phyloP scores from a whole-genome alignment of 1,284 basidiomycete species.

The Cutaneotrichosporon dermatis region DNA sequence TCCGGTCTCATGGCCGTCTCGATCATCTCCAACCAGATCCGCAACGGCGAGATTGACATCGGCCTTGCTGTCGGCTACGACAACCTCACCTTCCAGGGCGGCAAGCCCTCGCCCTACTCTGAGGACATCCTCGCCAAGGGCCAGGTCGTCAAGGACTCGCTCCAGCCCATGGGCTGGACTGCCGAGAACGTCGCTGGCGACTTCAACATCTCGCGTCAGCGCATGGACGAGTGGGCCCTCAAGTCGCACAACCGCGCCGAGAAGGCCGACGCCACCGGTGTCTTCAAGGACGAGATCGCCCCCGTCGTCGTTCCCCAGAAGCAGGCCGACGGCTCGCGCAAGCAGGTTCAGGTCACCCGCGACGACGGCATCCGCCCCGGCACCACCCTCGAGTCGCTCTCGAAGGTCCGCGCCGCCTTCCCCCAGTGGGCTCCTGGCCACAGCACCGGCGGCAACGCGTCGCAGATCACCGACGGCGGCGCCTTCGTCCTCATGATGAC shows the following conservation, averaged over 20 bases:
- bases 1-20: constrained; percentile 69
- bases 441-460: constrained; percentile 70
- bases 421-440: constrained; percentile 79
- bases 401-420: constrained; percentile 92
- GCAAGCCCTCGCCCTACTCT: constrained; percentile 66
- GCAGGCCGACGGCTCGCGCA: constrained; percentile 57
- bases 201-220: constrained; percentile 72
- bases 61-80: constrained; percentile 93
- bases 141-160: constrained; percentile 76
- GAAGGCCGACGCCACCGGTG: constrained; percentile 77
- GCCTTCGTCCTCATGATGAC: constrained; percentile 87
- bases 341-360: constrained; percentile 16
- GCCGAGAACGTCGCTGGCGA: constrained; percentile 90
- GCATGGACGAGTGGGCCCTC: constrained; percentile 80
- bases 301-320: constrained; percentile 68
- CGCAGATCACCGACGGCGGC: constrained; percentile 93
- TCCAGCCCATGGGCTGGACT: constrained; percentile 94
- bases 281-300: constrained; percentile 87
- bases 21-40: constrained; percentile 81
- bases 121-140: constrained; percentile 68
- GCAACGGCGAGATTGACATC: constrained; percentile 78
- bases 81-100: constrained; percentile 87
- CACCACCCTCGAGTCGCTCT: constrained; percentile 78
- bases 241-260: constrained; percentile 77
- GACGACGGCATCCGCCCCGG: constrained; percentile 93